Evolutionary conservation across 1,284 basidiomycete species (phyloP), one percentile per base, ranked within the genome.

Genomic region (Rhodotorula sp.): DNA sequence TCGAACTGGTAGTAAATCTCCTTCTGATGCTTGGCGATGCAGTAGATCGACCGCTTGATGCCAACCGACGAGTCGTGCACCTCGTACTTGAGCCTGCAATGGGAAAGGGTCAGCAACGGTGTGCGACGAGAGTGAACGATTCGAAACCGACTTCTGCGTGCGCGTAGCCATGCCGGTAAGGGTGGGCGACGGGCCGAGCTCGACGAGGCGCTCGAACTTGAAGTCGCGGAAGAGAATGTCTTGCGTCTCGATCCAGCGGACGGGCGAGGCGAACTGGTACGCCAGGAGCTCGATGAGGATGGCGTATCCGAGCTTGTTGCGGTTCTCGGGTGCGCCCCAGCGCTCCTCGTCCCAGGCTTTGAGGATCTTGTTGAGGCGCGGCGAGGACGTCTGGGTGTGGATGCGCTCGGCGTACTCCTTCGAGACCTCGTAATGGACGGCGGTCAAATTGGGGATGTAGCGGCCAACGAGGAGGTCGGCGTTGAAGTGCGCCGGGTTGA

Each of bases 1-100:
- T 98, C 95, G 81, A 94, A 96, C 78, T 92, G 88, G 81, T 98
- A 99, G 83, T 98, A 98, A 58, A 98, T 93, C 81, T 98, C 93
- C 82, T 95, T 96, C 74, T 86, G 86, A 80, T 99, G 89, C 86
- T 98, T 99, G 59, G 94, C 88, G 76, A 94, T 90, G 81, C 95
- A 98, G 71, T 92, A 86, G 77, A 99, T 94, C 31, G 85, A 84
- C 69, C 95, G 89, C 60, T 85, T 87, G 78, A 87, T 88, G 75
- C 89, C 88, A 71, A 89, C 83, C 5, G 94, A 91, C 73, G 92
- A 90, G 77, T 99, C 95, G 76, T 87, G 84, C 7, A 86, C 85
- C 82, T 97, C 95, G 82, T 95, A 99, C 81, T 97, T 97, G 71
- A 94, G 91, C 83, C 95, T 95, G 80, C 92, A 85, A 0, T 60